Base-by-base conservation (phyloP, 1,284 basidiomycete species). In the Sparassis latifolia region DNA sequence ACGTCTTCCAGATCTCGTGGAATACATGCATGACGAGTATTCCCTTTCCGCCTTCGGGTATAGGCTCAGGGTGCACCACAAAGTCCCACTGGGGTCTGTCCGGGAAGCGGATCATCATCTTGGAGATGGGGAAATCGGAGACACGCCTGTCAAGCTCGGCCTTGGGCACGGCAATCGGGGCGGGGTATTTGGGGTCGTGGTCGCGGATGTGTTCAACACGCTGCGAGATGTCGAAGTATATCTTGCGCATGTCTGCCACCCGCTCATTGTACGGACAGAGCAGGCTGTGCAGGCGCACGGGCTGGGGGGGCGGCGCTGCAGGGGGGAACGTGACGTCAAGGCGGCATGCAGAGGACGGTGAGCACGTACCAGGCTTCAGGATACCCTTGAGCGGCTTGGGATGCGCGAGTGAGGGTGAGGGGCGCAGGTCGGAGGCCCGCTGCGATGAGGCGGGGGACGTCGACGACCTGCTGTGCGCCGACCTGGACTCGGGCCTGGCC, bases 1-100 rank as follows among this genome's bases (percentile, higher is more conserved):
- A 79, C 6, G 70, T 64, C 40, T 75, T 68, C 57, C 77, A 73
- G 27, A 84, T 78, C 12, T 71, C 75, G 41, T 72, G 61, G 58
- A 79, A 81, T 32, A 84, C 71, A 50, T 84, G 82, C 12, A 72
- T 63, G 57, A 77, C 75, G 31, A 58, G 54, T 33, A 67, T 55
- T 12, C 72, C 66, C 28, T 79, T 66, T 20, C 20, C 20, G 20
- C 20, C 20, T 28, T 64, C 50, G 31, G 69, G 67, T 20, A 20
- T 20, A 20, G 20, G 20, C 20, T 20, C 20, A 20, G 20, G 20
- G 41, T 65, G 65, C 49, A 80, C 70, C 42, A 65, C 56, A 49
- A 84, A 66, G 5, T 69, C 68, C 74, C 77, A 81, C 27, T 66
- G 68, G 1, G 64, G 56, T 6, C 61, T 47, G 4, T 61, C 61